These are phyloP conservation scores for Debaryomyces castellii DNA, from an alignment of 805 yeast species.

Conservation along the genomic window DNA sequence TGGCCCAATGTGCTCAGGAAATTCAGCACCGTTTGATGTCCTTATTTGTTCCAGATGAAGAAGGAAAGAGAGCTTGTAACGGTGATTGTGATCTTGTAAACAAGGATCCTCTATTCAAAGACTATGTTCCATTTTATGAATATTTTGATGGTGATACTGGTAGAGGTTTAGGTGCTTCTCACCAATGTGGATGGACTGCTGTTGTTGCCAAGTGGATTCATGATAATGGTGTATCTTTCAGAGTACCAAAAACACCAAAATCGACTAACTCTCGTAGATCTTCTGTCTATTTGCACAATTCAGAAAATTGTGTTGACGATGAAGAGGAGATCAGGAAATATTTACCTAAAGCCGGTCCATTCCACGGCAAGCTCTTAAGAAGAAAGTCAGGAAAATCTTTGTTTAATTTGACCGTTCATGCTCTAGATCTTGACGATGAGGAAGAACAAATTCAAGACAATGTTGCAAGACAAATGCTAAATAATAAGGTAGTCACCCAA, in stretches of 20 bases:
- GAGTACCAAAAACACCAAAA: conserved; percentile 47
- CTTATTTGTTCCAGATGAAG: conserved; percentile 67
- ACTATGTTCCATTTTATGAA: conserved; percentile 77
- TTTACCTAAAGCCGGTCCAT: conserved; percentile 47
- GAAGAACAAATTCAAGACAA: conserved; percentile 34
- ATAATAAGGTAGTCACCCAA: conserved; percentile 16
- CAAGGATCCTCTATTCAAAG: conserved; percentile 69
- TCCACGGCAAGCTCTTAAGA: conserved; percentile 55
- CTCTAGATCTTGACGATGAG: conserved; percentile 66
- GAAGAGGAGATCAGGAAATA: conserved; percentile 39
- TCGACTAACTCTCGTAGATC: conserved; percentile 29
- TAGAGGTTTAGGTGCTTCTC: conserved; percentile 88
- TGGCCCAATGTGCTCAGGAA: conserved; percentile 90
- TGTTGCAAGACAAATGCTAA: conserved; percentile 15
- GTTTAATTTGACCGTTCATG: conserved; percentile 63
- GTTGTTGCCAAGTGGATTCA: conserved; percentile 89
- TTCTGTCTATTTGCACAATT: conserved; percentile 20
- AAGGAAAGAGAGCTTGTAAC: conserved; percentile 72
- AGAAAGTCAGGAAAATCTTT: conserved; percentile 76
- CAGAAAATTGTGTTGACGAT: conserved; percentile 16
- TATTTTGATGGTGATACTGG: conserved; percentile 95
- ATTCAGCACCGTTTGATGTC: conserved; percentile 82
- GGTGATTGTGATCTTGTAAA: conserved; percentile 59
- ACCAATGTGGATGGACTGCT: conserved; percentile 97
- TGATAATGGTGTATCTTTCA: conserved; percentile 75